A percentile compares a stretch with the other conserved stretches of the same genome.
phyloP scores from a whole-genome alignment of 306 rosid species.

The Begonia loranthoides region DNA sequence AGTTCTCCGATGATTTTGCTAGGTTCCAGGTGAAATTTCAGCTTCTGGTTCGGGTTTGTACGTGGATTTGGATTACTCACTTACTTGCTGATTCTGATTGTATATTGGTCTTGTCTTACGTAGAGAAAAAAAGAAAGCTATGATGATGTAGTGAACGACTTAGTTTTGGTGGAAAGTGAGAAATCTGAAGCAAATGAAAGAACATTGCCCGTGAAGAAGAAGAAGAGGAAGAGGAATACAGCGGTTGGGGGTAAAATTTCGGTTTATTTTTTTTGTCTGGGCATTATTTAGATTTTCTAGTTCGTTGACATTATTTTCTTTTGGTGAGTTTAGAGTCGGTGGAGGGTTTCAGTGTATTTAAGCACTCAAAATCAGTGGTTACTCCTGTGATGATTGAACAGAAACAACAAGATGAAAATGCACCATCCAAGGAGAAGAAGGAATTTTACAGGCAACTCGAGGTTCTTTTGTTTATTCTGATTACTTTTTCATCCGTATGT shows the following conservation, averaged over 20 bases:
- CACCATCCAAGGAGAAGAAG: constrained; percentile 35
- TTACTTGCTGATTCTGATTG: too few species aligned
- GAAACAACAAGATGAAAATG: constrained; percentile 18
- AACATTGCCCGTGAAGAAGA: constrained; percentile 29
- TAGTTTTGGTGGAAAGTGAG: constrained; percentile 15
- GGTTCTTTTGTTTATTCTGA: constrained; percentile 27
- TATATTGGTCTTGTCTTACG: too few species aligned
- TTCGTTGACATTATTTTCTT: constrained; percentile 5
- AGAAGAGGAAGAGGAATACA: constrained; percentile 72
- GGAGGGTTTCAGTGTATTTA: constrained; percentile 67
- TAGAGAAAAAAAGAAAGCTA: constrained; percentile 27
- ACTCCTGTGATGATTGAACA: constrained; percentile 11
- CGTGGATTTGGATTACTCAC: too few species aligned
- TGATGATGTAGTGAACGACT: constrained; percentile 21
- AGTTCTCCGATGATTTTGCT: constrained; percentile 55
- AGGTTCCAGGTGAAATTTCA: constrained; percentile 46
- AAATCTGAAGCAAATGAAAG: constrained; percentile 17
- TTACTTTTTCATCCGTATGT: background rate
- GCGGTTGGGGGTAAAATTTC: constrained; percentile 30
- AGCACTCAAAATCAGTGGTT: constrained; percentile 31
- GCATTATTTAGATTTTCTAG: background rate
- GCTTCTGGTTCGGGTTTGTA: background rate
- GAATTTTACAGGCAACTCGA: constrained; percentile 58
- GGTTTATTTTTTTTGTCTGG: constrained; percentile 1
- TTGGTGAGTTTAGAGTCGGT: constrained; percentile 25